Conservation (phyloP, 2,329 filamentous ascomycete genomes). For the Neoascochyta sp. region DNA sequence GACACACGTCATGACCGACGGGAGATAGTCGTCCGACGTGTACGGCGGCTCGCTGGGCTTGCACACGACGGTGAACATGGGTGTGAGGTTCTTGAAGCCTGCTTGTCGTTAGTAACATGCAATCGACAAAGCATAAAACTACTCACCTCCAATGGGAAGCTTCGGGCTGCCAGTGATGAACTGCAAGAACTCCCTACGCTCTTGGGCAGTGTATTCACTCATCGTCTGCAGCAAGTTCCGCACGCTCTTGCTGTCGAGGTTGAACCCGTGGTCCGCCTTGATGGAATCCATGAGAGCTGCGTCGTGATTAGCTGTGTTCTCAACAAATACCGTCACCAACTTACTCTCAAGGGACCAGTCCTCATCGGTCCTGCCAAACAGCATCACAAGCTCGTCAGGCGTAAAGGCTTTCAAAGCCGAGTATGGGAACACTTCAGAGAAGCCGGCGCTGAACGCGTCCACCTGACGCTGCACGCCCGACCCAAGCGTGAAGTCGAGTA, state of each 20-base stretch:
- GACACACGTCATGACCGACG: slow-evolving; percentile 99
- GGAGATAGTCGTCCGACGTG: slow-evolving; percentile 94
- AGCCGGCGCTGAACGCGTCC: slow-evolving; percentile 84
- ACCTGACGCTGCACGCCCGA: slow-evolving; percentile 82
- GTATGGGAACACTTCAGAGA: slow-evolving; percentile 95
- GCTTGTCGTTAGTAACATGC: neutral
- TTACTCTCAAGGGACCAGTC: slow-evolving; percentile 97
- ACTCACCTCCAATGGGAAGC: slow-evolving; percentile 91
- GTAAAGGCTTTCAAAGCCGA: slow-evolving; percentile 90
- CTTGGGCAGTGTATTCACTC: slow-evolving; percentile 72
- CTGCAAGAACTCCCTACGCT: slow-evolving; percentile 90
- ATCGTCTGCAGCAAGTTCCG: slow-evolving; percentile 90
- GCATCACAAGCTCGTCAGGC: slow-evolving; percentile 86
- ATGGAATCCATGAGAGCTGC: slow-evolving; percentile 93
- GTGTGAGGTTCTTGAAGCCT: slow-evolving; percentile 96
- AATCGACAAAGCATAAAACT: no score
- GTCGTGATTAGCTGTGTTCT: slow-evolving; percentile 22
- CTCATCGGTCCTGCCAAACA: slow-evolving; percentile 89
- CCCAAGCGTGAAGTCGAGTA: slow-evolving; percentile 89
- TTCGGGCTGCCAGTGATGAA: slow-evolving; percentile 98
- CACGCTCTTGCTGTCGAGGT: slow-evolving; percentile 95
- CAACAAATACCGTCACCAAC: slow-evolving; percentile 36
- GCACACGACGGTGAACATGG: slow-evolving; percentile 98
- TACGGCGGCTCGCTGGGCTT: slow-evolving; percentile 96
- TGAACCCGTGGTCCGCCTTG: slow-evolving; percentile 97